These are phyloP conservation scores for Parasarocladium wereldwijsianum DNA, from an alignment of 2,329 filamentous ascomycete genomes.

Conservation along the genomic window DNA sequence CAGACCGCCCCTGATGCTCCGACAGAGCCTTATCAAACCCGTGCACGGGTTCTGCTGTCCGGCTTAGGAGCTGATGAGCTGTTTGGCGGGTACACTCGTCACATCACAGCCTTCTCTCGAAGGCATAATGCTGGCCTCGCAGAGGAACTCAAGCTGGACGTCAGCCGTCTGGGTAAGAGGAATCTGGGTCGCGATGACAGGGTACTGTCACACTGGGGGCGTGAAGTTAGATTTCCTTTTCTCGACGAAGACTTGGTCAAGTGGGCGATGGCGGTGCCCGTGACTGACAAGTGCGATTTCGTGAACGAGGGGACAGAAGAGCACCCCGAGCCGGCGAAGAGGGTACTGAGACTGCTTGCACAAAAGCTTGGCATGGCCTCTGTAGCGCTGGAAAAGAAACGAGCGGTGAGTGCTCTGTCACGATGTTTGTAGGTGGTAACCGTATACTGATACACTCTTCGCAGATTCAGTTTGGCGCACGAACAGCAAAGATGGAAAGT, in stretches of 20 bases:
- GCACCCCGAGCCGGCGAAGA: slow-evolving; percentile 37
- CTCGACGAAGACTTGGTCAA: slow-evolving; percentile 77
- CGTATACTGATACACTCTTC: not conserved
- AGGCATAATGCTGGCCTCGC: slow-evolving; percentile 57
- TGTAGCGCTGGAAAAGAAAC: slow-evolving; percentile 80
- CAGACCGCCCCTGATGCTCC: slow-evolving; percentile 15
- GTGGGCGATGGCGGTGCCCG: slow-evolving; percentile 60
- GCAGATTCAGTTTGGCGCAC: slow-evolving; percentile 68
- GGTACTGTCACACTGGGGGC: slow-evolving; percentile 76
- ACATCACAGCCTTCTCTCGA: slow-evolving; percentile 60
- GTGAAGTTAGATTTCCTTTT: slow-evolving; percentile 80
- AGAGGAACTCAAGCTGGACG: slow-evolving; percentile 73
- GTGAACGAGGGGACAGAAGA: slow-evolving; percentile 21
- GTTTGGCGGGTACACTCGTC: slow-evolving; percentile 84
- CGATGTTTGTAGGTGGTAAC: not conserved
- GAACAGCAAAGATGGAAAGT: slow-evolving; percentile 71
- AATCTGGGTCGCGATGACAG: slow-evolving; percentile 91
- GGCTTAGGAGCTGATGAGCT: slow-evolving; percentile 92
- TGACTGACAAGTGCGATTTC: slow-evolving; percentile 84
- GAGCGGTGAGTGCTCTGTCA: slow-evolving; percentile 48
- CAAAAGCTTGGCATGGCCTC: slow-evolving; percentile 54
- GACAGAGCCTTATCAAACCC: slow-evolving; percentile 40
- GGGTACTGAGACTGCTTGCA: slow-evolving; percentile 63
- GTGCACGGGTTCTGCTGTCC: slow-evolving; percentile 73
- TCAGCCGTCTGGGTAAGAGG: slow-evolving; percentile 74